Conservation (phyloP, 1,284 basidiomycete genomes). For the Wolfiporia cocos region DNA sequence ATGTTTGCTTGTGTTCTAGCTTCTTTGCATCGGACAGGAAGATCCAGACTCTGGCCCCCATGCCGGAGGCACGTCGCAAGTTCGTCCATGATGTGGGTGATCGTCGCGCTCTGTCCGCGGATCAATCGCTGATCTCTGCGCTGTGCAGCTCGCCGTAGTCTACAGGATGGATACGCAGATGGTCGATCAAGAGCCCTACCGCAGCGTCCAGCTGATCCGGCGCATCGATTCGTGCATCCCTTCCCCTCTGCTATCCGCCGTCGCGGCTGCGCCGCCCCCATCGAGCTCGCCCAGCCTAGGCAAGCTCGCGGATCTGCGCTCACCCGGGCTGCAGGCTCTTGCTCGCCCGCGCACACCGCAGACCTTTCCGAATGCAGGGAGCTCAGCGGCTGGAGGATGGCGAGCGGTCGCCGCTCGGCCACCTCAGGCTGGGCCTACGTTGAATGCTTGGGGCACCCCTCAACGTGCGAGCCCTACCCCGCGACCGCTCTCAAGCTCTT, state of each 20-base stretch:
- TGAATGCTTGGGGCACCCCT: slow-evolving; percentile 11
- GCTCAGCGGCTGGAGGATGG: slow-evolving; percentile 27
- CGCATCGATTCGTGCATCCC: slow-evolving; percentile 79
- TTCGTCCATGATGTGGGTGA: slow-evolving; percentile 67
- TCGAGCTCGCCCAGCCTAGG: slow-evolving; percentile 32
- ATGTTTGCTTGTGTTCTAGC: slow-evolving; percentile 27
- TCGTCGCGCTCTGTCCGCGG: too few relatives aligned
- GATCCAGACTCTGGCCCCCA: slow-evolving; percentile 74
- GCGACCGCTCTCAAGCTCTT: slow-evolving; percentile 2
- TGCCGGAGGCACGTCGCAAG: slow-evolving; percentile 71
- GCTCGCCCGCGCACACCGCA: slow-evolving; percentile 16
- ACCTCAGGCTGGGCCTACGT: slow-evolving; percentile 14
- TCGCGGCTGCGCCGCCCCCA: slow-evolving; percentile 22
- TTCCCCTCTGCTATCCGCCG: slow-evolving; percentile 55
- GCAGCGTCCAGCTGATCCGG: slow-evolving; percentile 73
- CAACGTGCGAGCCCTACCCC: not conserved
- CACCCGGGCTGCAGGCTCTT: slow-evolving; percentile 16
- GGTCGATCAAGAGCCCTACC: slow-evolving; percentile 81
- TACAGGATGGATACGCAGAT: slow-evolving; percentile 82
- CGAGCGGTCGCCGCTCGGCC: slow-evolving; percentile 29
- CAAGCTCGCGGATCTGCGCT: slow-evolving; percentile 50
- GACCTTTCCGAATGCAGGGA: slow-evolving; percentile 8
- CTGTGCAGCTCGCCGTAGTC: slow-evolving; percentile 53
- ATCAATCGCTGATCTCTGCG: not conserved
- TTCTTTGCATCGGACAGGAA: slow-evolving; percentile 67